phyloP scores from a whole-genome alignment of 805 yeast genomes.

The Pichia exigua region DNA sequence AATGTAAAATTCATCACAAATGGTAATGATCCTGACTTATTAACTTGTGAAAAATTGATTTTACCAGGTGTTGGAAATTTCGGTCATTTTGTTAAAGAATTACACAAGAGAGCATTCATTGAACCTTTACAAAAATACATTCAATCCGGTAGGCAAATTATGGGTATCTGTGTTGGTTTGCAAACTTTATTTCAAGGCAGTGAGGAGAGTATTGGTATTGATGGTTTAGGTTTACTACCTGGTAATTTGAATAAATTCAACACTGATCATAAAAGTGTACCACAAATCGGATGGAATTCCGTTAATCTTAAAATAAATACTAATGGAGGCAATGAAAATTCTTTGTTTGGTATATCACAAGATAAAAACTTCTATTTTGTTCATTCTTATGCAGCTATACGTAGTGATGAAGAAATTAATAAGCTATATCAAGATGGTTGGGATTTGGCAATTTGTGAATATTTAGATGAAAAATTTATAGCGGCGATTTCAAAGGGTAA shows the following conservation, averaged over 20 bases:
- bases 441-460: conserved; percentile 64
- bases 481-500: conserved; percentile 76
- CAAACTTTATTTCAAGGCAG: conserved; percentile 76
- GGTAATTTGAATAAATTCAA: conserved; percentile 56
- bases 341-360: conserved; percentile 59
- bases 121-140: conserved; percentile 63
- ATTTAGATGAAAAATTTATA: conserved; percentile 72
- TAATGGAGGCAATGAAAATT: conserved; percentile 10
- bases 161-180: conserved; percentile 98
- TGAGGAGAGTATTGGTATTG: conserved; percentile 44
- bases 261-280: conserved; percentile 66
- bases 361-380: conserved; percentile 82
- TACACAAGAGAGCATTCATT: conserved; percentile 53
- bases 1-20: conserved; percentile 52
- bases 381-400: conserved; percentile 81
- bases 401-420: conserved; percentile 27
- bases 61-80: conserved; percentile 97
- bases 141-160: conserved; percentile 69
- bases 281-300: conserved; percentile 93
- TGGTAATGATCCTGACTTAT: conserved; percentile 43
- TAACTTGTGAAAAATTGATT: conserved; percentile 49
- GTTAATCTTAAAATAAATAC: conserved; percentile 3
- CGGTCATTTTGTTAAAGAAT: conserved; percentile 81
- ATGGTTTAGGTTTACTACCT: conserved; percentile 55
- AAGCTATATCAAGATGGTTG: conserved; percentile 37